These are phyloP conservation scores for Trichomonascaceae sp. DNA, from an alignment of 1,139 yeast genomes.

Conservation along the genomic window DNA sequence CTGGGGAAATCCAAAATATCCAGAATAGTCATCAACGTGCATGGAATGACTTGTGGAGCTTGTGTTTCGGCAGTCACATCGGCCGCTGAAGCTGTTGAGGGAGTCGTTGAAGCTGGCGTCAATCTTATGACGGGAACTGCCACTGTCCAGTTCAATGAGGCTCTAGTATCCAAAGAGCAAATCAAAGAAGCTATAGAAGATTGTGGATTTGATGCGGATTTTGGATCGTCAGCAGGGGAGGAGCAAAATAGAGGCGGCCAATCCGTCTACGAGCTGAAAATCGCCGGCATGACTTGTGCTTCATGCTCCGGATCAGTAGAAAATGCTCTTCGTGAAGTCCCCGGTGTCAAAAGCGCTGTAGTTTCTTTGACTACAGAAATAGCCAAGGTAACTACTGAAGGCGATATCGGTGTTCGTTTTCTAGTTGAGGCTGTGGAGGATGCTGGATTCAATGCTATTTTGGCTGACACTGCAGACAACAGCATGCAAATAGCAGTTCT, in stretches of 20 bases:
- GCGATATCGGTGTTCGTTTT: conserved; percentile 49
- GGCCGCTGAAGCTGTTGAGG: conserved; percentile 44
- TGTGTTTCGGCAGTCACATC: conserved; percentile 62
- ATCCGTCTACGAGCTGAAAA: conserved; percentile 27
- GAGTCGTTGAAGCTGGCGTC: conserved; percentile 50
- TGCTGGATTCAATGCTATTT: conserved; percentile 45
- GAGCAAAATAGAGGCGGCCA: background rate
- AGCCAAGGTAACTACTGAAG: conserved; percentile 42
- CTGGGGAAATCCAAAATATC: background rate
- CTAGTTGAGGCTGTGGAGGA: conserved; percentile 46
- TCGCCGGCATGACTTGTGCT: conserved; percentile 59
- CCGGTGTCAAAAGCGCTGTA: conserved; percentile 43
- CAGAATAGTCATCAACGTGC: conserved; percentile 15
- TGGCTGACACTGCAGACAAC: conserved; percentile 40
- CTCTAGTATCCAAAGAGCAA: conserved; percentile 30
- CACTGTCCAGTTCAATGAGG: conserved; percentile 41
- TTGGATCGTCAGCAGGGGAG: conserved; percentile 18
- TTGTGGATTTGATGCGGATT: conserved; percentile 62
- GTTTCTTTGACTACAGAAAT: conserved; percentile 39
- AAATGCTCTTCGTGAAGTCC: conserved; percentile 36
- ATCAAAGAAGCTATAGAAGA: conserved; percentile 55
- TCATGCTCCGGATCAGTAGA: conserved; percentile 51
- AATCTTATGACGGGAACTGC: conserved; percentile 75
- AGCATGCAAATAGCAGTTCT: conserved; percentile 63
- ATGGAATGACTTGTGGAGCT: conserved; percentile 87